These are phyloP conservation scores for Fusarium coffeatum DNA, from an alignment of 2,329 filamentous ascomycete genomes.

Conservation along the genomic window DNA sequence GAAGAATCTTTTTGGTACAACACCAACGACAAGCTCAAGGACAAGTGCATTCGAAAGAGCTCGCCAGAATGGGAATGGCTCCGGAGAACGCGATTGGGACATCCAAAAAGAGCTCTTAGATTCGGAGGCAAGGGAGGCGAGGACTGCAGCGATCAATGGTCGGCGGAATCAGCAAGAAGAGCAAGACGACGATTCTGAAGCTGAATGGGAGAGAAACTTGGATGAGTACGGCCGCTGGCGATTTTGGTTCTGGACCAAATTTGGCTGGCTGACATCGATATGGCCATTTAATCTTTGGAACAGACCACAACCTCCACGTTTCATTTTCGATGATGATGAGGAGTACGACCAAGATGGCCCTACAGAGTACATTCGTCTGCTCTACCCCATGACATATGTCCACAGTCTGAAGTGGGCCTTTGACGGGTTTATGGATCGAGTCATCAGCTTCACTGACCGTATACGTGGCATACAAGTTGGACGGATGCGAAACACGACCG, in stretches of 20 bases:
- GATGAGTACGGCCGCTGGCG: conserved; percentile 13
- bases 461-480: conserved; percentile 10
- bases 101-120: conserved; percentile 34
- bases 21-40: not conserved
- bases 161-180: not conserved
- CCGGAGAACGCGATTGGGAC: conserved; percentile 22
- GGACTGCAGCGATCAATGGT: not conserved
- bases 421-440: conserved; percentile 35
- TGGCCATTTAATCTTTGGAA: conserved; percentile 30
- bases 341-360: conserved; percentile 20
- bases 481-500: not conserved
- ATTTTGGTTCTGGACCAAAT: conserved; percentile 36
- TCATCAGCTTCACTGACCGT: conserved; percentile 32
- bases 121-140: not conserved
- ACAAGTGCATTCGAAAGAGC: conserved; percentile 13
- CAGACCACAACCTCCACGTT: not conserved
- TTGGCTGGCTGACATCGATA: conserved; percentile 40
- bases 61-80: conserved; percentile 13
- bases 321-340: not conserved
- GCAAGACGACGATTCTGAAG: not conserved
- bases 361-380: conserved; percentile 43
- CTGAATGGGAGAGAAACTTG: not conserved
- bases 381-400: conserved; percentile 51
- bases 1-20: conserved; percentile 22
- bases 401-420: conserved; percentile 42